Evolutionary conservation across 805 yeast genomes (phyloP).

Genomic region (Spathaspora gorwiae): DNA sequence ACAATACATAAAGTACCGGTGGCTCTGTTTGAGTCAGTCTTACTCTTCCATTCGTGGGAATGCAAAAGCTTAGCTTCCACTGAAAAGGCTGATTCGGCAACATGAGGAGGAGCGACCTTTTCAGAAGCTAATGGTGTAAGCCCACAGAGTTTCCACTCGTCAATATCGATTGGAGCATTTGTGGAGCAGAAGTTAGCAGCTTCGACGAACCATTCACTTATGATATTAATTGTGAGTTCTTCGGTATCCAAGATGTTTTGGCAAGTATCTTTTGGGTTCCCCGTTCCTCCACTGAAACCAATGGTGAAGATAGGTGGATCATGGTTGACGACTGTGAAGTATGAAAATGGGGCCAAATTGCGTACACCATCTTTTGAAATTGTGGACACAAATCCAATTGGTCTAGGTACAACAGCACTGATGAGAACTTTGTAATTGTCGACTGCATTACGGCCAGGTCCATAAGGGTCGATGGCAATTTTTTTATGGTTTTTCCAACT

Average conservation of each 20-base stretch:
- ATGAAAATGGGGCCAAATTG: conserved; percentile 62
- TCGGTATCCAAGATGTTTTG: conserved; percentile 45
- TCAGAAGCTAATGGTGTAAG: conserved; percentile 43
- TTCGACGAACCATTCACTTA: conserved; percentile 61
- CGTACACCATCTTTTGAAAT: conserved; percentile 35
- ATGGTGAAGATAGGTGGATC: conserved; percentile 59
- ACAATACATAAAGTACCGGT: conserved; percentile 41
- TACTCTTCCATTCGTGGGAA: conserved; percentile 42
- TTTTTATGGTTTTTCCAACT: conserved; percentile 45
- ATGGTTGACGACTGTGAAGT: conserved; percentile 40
- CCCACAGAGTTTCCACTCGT: conserved; percentile 56
- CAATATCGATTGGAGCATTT: conserved; percentile 44
- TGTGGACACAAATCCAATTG: conserved; percentile 56
- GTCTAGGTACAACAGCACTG: conserved; percentile 56
- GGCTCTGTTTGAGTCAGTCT: conserved; percentile 23
- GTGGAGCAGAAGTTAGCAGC: conserved; percentile 53
- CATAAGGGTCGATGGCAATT: conserved; percentile 46
- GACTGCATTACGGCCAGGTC: conserved; percentile 31
- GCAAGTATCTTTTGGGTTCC: conserved; percentile 45
- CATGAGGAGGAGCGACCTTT: conserved; percentile 50
- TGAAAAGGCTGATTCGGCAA: conserved; percentile 58
- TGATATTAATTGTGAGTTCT: conserved; percentile 53
- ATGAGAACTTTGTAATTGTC: conserved; percentile 49
- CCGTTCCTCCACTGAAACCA: conserved; percentile 41
- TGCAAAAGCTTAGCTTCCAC: conserved; percentile 50